Conservation (phyloP, 441 rosid genomes). For the Geranium incanum region DNA sequence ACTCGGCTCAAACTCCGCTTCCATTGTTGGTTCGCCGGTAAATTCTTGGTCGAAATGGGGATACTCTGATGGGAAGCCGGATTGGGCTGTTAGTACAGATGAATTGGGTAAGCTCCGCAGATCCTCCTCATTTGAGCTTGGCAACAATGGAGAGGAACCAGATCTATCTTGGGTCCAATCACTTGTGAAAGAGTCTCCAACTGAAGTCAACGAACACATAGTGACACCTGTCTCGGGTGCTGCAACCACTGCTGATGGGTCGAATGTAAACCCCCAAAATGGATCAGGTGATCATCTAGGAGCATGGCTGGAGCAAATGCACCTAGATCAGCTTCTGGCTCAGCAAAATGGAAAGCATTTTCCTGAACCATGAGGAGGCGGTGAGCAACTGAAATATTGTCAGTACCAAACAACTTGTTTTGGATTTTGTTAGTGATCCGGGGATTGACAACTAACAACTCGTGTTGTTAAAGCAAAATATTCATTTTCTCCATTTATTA, state of each 20-base stretch:
- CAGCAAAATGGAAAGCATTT: conserved; percentile 57
- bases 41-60: conserved; percentile 65
- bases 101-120: conserved; percentile 41
- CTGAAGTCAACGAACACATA: conserved; percentile 43
- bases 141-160: conserved; percentile 49
- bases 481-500: conserved; percentile 52
- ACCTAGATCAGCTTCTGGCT: conserved; percentile 83
- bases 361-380: conserved; percentile 28
- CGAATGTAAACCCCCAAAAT: conserved; percentile 30
- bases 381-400: conserved; percentile 29
- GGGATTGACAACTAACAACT: conserved; percentile 12
- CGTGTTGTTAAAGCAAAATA: conserved; percentile 19
- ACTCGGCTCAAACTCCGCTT: conserved; percentile 45
- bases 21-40: conserved; percentile 48
- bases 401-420: conserved; percentile 40
- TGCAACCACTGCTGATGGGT: conserved; percentile 32
- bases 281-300: conserved; percentile 55
- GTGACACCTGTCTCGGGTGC: conserved; percentile 27
- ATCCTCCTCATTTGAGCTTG: conserved; percentile 52
- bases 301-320: conserved; percentile 74
- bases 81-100: conserved; percentile 58
- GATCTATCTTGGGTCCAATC: conserved; percentile 76
- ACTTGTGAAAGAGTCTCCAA: conserved; percentile 58
- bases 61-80: conserved; percentile 52
- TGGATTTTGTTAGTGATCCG: conserved; percentile 32